phyloP scores from a whole-genome alignment of 2,329 filamentous ascomycete genomes.

The Calonectria multiphialidica region DNA sequence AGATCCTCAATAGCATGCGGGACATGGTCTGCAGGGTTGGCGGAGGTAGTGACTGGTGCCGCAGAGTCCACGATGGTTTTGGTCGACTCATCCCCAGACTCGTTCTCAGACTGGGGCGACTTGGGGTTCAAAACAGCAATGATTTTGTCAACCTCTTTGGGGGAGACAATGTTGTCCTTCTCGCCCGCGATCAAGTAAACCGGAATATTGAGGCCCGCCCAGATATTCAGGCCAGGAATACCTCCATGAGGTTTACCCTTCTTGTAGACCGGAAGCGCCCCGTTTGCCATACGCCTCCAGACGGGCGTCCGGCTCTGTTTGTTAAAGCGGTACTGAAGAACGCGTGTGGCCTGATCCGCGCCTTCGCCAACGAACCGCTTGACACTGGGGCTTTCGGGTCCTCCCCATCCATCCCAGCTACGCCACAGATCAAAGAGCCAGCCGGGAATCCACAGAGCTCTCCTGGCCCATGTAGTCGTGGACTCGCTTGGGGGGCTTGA shows the following conservation, averaged over 20 bases:
- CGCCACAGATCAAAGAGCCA: slow-evolving; percentile 83
- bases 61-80: slow-evolving; percentile 58
- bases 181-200: slow-evolving; percentile 85
- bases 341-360: slow-evolving; percentile 74
- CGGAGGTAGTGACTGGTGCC: slow-evolving; percentile 58
- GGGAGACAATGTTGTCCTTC: slow-evolving; percentile 81
- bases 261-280: slow-evolving; percentile 73
- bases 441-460: slow-evolving; percentile 76
- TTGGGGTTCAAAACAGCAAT: slow-evolving; percentile 52
- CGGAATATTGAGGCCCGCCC: slow-evolving; percentile 79
- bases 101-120: slow-evolving; percentile 21
- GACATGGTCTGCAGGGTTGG: slow-evolving; percentile 45
- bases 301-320: slow-evolving; percentile 85
- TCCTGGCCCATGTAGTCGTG: slow-evolving; percentile 57
- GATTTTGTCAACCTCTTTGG: slow-evolving; percentile 78
- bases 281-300: slow-evolving; percentile 85
- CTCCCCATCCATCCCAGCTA: slow-evolving; percentile 82
- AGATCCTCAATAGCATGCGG: slow-evolving; percentile 51
- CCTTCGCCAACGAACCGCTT: slow-evolving; percentile 78
- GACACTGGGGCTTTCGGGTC: slow-evolving; percentile 82
- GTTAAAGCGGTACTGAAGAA: slow-evolving; percentile 81
- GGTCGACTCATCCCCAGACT: slow-evolving; percentile 43
- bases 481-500: slow-evolving; percentile 71
- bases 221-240: slow-evolving; percentile 76
- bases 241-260: slow-evolving; percentile 69